Evolutionary conservation across 305 asterid genomes (phyloP).

Genomic region (Plantago lanceolata): DNA sequence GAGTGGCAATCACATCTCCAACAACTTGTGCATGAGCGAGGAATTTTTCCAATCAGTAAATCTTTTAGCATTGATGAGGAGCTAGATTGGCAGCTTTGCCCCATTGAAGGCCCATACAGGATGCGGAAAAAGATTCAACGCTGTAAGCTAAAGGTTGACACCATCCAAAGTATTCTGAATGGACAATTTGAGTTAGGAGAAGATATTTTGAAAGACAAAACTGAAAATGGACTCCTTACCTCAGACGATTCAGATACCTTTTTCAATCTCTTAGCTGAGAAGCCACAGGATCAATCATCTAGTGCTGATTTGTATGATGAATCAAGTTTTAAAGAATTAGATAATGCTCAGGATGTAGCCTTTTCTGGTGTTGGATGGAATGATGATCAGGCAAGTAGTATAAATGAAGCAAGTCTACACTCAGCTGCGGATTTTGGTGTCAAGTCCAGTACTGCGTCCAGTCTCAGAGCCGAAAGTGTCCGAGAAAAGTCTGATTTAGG

Average conservation of each 20-base stretch:
- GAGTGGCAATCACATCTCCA: constrained; percentile 98
- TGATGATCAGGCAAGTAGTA: constrained; percentile 82
- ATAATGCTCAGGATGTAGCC: constrained; percentile 62
- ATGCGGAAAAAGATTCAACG: constrained; percentile 95
- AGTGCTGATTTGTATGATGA: constrained; percentile 64
- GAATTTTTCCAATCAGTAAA: constrained; percentile 71
- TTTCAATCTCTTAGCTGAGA: constrained; percentile 61
- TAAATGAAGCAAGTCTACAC: constrained; percentile 83
- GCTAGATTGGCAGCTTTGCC: constrained; percentile 94
- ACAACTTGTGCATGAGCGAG: constrained; percentile 96
- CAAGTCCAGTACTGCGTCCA: constrained; percentile 70
- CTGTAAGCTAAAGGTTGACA: constrained; percentile 66
- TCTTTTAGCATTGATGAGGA: constrained; percentile 58
- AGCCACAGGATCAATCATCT: constrained; percentile 55
- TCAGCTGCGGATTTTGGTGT: constrained; percentile 87
- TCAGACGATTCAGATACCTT: constrained; percentile 61
- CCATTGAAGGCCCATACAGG: constrained; percentile 98
- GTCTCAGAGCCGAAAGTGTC: constrained; percentile 66
- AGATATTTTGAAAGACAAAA: constrained; percentile 63
- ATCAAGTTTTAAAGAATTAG: constrained; percentile 65
- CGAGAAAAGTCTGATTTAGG: constrained; percentile 72
- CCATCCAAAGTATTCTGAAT: constrained; percentile 65
- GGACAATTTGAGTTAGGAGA: constrained; percentile 62
- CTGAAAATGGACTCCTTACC: constrained; percentile 46
- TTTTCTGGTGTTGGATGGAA: constrained; percentile 84